Evolutionary conservation across 2,329 filamentous ascomycete genomes (phyloP).

Genomic region (Aspergillus alliaceus): DNA sequence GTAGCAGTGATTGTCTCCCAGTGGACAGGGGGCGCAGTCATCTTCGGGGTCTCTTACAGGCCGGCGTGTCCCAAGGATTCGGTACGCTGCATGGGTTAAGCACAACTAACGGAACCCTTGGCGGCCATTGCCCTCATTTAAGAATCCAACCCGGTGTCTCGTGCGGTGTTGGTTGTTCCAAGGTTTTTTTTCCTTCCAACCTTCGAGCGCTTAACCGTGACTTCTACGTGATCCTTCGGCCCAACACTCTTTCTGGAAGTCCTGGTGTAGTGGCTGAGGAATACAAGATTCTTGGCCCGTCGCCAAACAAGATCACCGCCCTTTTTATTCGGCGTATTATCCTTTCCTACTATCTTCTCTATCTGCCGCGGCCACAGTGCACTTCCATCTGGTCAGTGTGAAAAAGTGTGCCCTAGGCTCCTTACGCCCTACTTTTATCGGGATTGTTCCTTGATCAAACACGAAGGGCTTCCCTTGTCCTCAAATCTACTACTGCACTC

Average conservation of each 20-base stretch:
- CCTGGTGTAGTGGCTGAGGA: slow-evolving; percentile 4
- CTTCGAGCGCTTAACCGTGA: background rate
- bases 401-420: too few species aligned
- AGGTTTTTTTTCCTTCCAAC: background rate
- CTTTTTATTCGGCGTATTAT: slow-evolving; percentile 4
- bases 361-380: background rate
- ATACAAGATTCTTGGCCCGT: background rate
- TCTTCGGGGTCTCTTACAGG: slow-evolving; percentile 19
- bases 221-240: background rate
- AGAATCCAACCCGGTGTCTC: slow-evolving; percentile 20
- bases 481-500: background rate
- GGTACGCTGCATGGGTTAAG: slow-evolving; percentile 27
- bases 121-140: slow-evolving; percentile 15
- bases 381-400: background rate
- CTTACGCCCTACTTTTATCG: too few species aligned
- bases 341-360: background rate
- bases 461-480: background rate
- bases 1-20: slow-evolving; percentile 15
- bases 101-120: slow-evolving; percentile 20
- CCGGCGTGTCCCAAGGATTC: slow-evolving; percentile 19
- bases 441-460: background rate
- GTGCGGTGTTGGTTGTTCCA: slow-evolving; percentile 19
- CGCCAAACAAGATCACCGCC: background rate
- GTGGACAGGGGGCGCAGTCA: slow-evolving; percentile 20
- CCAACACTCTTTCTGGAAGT: background rate